Evolutionary conservation across 768 basidiomycete species (phyloP).

Genomic region (Leccinum longicurvipes): DNA sequence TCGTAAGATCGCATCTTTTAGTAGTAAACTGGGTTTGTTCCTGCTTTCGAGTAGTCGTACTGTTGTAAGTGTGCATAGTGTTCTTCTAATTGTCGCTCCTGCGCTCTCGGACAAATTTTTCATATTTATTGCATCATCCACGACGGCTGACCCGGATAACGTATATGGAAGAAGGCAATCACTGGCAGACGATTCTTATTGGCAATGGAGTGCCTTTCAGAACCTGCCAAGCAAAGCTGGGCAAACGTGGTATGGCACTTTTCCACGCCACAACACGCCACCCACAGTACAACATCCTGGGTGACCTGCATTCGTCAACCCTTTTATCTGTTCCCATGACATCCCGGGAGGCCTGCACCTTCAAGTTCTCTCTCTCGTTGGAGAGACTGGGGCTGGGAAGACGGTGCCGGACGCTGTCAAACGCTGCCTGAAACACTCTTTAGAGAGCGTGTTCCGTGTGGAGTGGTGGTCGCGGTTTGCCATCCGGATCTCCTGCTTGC

Average conservation of each 20-base stretch:
- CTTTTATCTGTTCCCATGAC: no score
- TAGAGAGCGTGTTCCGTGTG: no score
- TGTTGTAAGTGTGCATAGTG: background rate
- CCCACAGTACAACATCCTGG: no score
- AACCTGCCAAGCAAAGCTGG: background rate
- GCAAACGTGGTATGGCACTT: background rate
- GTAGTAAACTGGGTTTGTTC: background rate
- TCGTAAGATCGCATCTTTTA: background rate
- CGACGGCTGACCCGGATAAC: background rate
- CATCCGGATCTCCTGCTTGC: no score
- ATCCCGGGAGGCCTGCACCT: no score
- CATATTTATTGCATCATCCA: background rate
- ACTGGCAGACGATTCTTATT: background rate
- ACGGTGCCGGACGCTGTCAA: no score
- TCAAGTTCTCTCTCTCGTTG: no score
- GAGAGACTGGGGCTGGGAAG: no score
- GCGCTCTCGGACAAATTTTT: background rate
- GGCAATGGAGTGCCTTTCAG: background rate
- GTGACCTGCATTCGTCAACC: no score
- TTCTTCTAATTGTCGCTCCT: background rate
- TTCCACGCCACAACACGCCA: background rate
- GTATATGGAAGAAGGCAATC: background rate
- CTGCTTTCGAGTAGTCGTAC: background rate
- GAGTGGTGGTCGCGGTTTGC: no score
- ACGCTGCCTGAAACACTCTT: no score